phyloP scores from a whole-genome alignment of 495 filamentous ascomycete species.

The Melanomma pulvis-pyrius region DNA sequence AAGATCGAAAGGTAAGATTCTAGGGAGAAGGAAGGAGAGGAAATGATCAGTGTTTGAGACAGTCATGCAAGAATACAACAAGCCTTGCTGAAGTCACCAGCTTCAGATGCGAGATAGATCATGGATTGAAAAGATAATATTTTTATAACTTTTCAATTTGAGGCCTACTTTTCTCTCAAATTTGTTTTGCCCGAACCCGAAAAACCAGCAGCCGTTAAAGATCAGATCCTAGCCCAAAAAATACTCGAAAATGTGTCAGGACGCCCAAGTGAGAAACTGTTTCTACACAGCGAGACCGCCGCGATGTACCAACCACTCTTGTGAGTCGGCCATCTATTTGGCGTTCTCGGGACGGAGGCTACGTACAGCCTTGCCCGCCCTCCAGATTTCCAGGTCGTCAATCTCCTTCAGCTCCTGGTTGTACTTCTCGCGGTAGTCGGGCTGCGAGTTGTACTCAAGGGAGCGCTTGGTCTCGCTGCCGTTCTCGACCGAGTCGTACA shows the following conservation, averaged over 20 bases:
- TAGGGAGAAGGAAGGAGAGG: neutral
- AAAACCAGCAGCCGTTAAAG: neutral
- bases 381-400: constrained; percentile 96
- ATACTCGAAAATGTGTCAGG: neutral
- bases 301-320: neutral
- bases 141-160: neutral
- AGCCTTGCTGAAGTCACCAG: neutral
- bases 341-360: constrained; percentile 88
- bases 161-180: neutral
- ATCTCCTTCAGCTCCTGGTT: constrained; percentile 97
- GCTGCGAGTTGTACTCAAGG: constrained; percentile 91
- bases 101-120: neutral
- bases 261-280: neutral
- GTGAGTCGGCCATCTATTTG: constrained; percentile 57
- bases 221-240: neutral
- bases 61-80: neutral
- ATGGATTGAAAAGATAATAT: constrained; percentile 17
- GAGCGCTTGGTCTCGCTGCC: constrained; percentile 91
- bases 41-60: neutral
- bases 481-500: constrained; percentile 87
- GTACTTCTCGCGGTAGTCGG: constrained; percentile 93
- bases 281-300: neutral
- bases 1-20: neutral
- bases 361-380: constrained; percentile 94
- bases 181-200: neutral